phyloP scores from a whole-genome alignment of 73 alveolate species.

The Stentor coeruleus region DNA sequence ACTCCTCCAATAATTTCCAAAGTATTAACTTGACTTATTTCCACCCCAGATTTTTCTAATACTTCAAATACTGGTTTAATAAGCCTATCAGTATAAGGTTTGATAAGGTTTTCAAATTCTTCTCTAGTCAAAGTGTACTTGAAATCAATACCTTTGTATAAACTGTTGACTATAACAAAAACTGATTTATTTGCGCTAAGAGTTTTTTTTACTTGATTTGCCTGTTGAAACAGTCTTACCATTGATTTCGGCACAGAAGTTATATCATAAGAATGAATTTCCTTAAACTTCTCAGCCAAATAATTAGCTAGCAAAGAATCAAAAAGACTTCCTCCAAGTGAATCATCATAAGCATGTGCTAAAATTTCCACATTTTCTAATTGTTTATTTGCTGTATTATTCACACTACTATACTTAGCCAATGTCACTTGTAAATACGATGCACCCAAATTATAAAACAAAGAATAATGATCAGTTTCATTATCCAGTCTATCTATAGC shows the following conservation, averaged over 20 bases:
- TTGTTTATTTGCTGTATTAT: constrained; percentile 7
- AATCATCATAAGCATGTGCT: constrained; percentile 77
- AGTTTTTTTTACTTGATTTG: constrained; percentile 86
- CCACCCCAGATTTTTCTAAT: constrained; percentile 52
- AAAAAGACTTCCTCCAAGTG: constrained; percentile 90
- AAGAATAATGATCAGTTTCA: constrained; percentile 77
- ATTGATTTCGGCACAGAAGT: constrained; percentile 77
- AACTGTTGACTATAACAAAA: constrained; percentile 68
- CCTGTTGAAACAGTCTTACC: constrained; percentile 85
- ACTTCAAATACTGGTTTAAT: constrained; percentile 48
- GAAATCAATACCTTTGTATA: constrained; percentile 92
- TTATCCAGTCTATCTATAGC: constrained; percentile 94
- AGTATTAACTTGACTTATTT: constrained; percentile 60
- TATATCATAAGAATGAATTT: constrained; percentile 73
- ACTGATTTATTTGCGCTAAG: constrained; percentile 88
- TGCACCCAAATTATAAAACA: constrained; percentile 94
- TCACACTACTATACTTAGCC: constrained; percentile 55
- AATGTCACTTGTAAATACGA: constrained; percentile 79
- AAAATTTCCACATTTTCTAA: constrained; percentile 77
- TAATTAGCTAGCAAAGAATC: constrained; percentile 78
- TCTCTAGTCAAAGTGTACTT: constrained; percentile 72
- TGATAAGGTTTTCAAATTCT: constrained; percentile 79
- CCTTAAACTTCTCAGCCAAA: constrained; percentile 73
- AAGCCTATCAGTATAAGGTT: constrained; percentile 28
- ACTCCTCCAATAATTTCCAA: constrained; percentile 97